A percentile compares a stretch with the other conserved stretches of the same genome.
phyloP scores from a whole-genome alignment of 2,329 filamentous ascomycete genomes.

The Alternaria rosae region DNA sequence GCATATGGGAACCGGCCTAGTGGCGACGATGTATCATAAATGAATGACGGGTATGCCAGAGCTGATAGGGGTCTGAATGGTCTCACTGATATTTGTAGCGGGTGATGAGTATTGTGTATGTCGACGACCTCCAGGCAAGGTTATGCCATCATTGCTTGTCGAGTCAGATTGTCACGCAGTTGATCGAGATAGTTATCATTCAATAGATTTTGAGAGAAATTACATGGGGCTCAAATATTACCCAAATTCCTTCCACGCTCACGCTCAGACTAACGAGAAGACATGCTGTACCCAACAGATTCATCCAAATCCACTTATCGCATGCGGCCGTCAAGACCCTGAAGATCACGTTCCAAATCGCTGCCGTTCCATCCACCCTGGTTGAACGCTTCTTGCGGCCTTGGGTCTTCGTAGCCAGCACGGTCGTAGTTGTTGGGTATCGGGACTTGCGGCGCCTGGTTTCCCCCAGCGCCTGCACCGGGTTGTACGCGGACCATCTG shows the following conservation, averaged over 20 bases:
- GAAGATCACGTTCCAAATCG: constrained; percentile 58
- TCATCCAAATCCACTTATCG: constrained; percentile 16
- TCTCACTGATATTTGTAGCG: no score
- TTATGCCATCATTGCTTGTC: background rate
- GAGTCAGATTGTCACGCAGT: background rate
- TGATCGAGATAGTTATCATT: background rate
- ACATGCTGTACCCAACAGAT: constrained; percentile 17
- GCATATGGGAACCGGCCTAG: background rate
- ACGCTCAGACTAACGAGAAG: constrained; percentile 12
- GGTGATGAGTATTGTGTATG: background rate
- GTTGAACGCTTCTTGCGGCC: constrained; percentile 64
- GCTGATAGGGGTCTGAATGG: no score
- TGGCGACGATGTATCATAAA: background rate
- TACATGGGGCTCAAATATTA: constrained; percentile 6
- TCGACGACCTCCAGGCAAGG: background rate
- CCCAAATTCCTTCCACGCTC: constrained; percentile 3
- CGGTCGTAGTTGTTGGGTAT: constrained; percentile 68
- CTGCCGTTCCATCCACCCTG: constrained; percentile 47
- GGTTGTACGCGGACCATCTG: constrained; percentile 59
- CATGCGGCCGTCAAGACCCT: constrained; percentile 51
- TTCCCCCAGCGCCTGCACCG: constrained; percentile 37
- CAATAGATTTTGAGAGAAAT: constrained; percentile 8
- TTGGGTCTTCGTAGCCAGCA: constrained; percentile 66
- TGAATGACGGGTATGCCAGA: background rate
- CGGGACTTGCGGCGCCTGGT: constrained; percentile 62